A percentile compares a stretch with the other conserved stretches of the same genome.
Conservation (phyloP, 495 filamentous ascomycete species). For the Neurospora sp. region DNA sequence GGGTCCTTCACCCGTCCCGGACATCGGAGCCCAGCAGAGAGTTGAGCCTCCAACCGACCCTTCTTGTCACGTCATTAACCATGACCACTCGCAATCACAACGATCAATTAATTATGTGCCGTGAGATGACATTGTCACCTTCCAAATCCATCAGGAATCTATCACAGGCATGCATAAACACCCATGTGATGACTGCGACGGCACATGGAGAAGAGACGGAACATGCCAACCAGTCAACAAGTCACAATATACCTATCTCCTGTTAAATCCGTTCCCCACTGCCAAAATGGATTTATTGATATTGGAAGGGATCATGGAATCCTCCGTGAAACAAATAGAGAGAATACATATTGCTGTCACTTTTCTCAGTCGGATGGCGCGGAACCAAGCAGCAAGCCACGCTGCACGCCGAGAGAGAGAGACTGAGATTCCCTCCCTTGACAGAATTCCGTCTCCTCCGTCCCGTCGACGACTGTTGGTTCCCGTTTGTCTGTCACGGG, state of each 20-base stretch:
- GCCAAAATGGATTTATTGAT: neutral
- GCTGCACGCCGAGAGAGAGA: neutral
- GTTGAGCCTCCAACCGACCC: neutral
- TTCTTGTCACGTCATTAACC: neutral
- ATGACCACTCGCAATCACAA: neutral
- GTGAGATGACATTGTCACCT: neutral
- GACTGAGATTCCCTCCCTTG: neutral
- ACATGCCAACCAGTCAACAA: neutral
- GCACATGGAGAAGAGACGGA: neutral
- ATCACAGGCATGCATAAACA: neutral
- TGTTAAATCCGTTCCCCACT: neutral
- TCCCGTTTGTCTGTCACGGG: neutral
- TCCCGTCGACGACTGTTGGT: neutral
- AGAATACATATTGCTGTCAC: too few relatives aligned
- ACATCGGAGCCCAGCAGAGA: neutral
- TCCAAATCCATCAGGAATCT: neutral
- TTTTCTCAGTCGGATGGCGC: neutral
- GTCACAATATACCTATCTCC: neutral
- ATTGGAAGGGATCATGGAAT: neutral
- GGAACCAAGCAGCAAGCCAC: neutral
- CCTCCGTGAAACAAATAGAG: neutral
- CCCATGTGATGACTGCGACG: neutral
- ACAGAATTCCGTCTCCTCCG: neutral
- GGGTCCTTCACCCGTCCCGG: neutral
- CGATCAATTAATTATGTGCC: neutral